Evolutionary conservation across 1,284 basidiomycete species (phyloP), one percentile per base, ranked within the genome.

Genomic region (Cutaneotrichosporon cyanovorans): DNA sequence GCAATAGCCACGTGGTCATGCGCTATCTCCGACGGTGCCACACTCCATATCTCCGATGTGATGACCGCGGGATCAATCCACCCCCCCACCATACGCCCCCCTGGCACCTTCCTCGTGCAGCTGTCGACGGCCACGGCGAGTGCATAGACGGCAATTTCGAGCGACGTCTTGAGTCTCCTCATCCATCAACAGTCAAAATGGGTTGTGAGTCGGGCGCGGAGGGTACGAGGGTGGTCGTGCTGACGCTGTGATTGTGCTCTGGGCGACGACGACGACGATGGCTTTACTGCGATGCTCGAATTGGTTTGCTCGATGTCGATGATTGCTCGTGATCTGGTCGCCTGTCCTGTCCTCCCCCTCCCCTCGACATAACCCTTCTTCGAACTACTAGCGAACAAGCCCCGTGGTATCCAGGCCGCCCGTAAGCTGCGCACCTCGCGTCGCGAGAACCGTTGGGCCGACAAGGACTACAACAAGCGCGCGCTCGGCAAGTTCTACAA

Each of bases 401-500:
- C 93, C 74, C 86, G 92, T 80, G 93, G 93, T 79, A 84, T 98
- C 72, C 89, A 96, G 80, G 93, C 95, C 72, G 95, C 92, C 71
- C 87, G 95, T 76, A 97, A 97, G 80, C 88, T 98, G 72, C 85
- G 91, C 72, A 91, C 81, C 69, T 81, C 84, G 76, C 86, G 95
- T 68, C 83, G 91, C 63, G 85, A 86, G 76, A 96, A 96, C 82
- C 87, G 92, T 76, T 99, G 95, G 95, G 91, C 95, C 77, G 95
- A 99, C 78, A 93, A 93, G 76, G 79, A 84, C 52, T 99, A 96
- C 81, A 99, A 98, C 83, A 99, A 98, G 79, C 88, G 95, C 71
- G 93, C 95, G 51, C 85, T 99, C 56, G 95, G 95, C 61, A 99
- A 98, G 79, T 84, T 96, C 76, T 99, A 93, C 85, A 96, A 95